phyloP scores from a whole-genome alignment of 1,284 basidiomycete species.

The Volvariella volvacea region DNA sequence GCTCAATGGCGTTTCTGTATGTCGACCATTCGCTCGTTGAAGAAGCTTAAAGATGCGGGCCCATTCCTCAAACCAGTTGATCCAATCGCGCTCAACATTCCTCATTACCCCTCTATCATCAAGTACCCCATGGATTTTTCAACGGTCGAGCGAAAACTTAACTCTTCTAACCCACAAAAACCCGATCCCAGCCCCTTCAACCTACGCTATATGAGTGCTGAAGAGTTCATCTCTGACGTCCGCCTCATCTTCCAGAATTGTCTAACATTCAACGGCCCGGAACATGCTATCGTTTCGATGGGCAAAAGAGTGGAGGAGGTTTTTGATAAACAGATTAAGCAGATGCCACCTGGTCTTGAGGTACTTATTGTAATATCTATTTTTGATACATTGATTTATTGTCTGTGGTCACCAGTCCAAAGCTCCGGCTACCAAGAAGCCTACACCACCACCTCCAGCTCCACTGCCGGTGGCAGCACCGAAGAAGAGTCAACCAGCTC shows the following conservation, averaged over 20 bases:
- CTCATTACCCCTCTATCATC: slow-evolving; percentile 86
- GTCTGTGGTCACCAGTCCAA: slow-evolving; percentile 29
- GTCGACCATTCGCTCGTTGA: slow-evolving; percentile 77
- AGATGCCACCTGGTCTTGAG: slow-evolving; percentile 72
- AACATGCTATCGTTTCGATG: slow-evolving; percentile 75
- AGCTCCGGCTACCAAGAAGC: slow-evolving; percentile 38
- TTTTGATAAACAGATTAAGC: slow-evolving; percentile 86
- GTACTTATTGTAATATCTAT: slow-evolving; percentile 22
- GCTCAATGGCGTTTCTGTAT: slow-evolving; percentile 81
- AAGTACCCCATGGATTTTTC: slow-evolving; percentile 92
- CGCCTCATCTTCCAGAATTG: slow-evolving; percentile 88
- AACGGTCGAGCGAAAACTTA: slow-evolving; percentile 89
- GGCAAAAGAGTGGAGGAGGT: slow-evolving; percentile 79
- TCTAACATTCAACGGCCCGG: slow-evolving; percentile 87
- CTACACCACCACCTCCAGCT: slow-evolving; percentile 37
- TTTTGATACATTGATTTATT: slow-evolving; percentile 10
- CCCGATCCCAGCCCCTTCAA: slow-evolving; percentile 62
- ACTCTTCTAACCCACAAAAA: slow-evolving; percentile 72
- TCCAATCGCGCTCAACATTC: slow-evolving; percentile 83
- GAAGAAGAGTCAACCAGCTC: slow-evolving; percentile 37
- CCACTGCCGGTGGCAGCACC: slow-evolving; percentile 24
- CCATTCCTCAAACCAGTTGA: slow-evolving; percentile 91
- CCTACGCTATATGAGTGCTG: slow-evolving; percentile 67
- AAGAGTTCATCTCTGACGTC: slow-evolving; percentile 81
- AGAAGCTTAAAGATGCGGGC: slow-evolving; percentile 79